Conservation (phyloP, 2,329 filamentous ascomycete genomes). For the Daldinia sp. region DNA sequence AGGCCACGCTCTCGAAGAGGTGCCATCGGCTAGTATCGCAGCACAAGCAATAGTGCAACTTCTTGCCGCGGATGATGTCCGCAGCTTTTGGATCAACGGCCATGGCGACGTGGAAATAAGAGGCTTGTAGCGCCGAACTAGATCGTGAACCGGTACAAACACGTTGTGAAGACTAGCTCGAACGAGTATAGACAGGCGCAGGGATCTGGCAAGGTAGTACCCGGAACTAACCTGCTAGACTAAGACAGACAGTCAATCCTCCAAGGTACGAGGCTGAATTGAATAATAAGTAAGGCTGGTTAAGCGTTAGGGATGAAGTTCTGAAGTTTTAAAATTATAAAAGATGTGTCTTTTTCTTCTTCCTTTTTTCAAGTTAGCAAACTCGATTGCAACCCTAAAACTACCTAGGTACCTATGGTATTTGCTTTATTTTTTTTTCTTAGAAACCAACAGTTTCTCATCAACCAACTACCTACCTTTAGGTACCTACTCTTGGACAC, state of each 20-base stretch:
- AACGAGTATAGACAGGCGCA: background rate
- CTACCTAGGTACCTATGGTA: too few species aligned
- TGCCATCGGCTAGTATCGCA: background rate
- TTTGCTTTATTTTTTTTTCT: too few species aligned
- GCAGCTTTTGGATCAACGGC: background rate
- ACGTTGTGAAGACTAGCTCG: background rate
- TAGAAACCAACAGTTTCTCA: too few species aligned
- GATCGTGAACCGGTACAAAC: background rate
- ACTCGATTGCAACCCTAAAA: too few species aligned
- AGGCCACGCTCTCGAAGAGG: background rate
- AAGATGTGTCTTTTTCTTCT: too few species aligned
- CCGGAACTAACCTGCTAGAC: background rate
- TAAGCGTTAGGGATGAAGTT: too few species aligned
- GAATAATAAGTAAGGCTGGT: background rate
- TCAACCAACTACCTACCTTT: too few species aligned
- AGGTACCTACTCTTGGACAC: too few species aligned
- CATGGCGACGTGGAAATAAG: conserved; percentile 3
- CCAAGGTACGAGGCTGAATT: background rate
- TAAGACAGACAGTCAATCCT: background rate
- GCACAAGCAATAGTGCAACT: background rate
- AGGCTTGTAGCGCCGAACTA: background rate
- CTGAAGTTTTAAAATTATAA: too few species aligned
- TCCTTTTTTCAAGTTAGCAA: too few species aligned
- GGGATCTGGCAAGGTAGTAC: background rate
- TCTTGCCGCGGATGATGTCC: conserved; percentile 1